These are phyloP conservation scores for Phoenix roebelenii DNA, from an alignment of 176 grass and related monocot species.

Conservation along the genomic window DNA sequence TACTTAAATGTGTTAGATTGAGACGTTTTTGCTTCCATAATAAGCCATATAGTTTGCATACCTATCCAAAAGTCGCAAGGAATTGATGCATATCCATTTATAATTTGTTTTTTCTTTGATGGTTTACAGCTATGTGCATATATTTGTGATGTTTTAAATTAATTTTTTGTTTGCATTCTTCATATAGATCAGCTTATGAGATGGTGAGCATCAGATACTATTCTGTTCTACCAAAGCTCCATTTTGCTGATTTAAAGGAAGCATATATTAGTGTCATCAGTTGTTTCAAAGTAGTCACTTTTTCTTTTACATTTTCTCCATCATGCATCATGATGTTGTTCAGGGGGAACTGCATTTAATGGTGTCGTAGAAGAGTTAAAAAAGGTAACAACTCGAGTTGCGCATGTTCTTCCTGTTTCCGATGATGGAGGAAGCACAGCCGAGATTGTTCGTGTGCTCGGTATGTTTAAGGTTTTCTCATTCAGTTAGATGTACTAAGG, in stretches of 20 bases:
- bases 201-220: not conserved
- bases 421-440: constrained; percentile 97
- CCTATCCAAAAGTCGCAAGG: no score
- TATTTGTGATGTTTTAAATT: no score
- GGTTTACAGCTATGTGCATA: no score
- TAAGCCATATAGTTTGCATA: no score
- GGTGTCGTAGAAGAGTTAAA: constrained; percentile 87
- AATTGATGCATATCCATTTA: no score
- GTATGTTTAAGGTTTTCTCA: constrained; percentile 21
- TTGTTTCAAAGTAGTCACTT: not conserved
- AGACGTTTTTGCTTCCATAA: no score
- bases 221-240: not conserved
- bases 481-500: not conserved
- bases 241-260: not conserved
- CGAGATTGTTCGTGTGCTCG: constrained; percentile 93
- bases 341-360: constrained; percentile 89
- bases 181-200: no score
- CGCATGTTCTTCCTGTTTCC: constrained; percentile 83
- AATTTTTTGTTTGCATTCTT: no score
- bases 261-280: not conserved
- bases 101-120: no score
- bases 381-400: constrained; percentile 71
- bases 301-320: not conserved
- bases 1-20: no score
- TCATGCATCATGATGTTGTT: constrained; percentile 5